Conservation (phyloP, 495 filamentous ascomycete species). For the Daldinia bambusicola region DNA sequence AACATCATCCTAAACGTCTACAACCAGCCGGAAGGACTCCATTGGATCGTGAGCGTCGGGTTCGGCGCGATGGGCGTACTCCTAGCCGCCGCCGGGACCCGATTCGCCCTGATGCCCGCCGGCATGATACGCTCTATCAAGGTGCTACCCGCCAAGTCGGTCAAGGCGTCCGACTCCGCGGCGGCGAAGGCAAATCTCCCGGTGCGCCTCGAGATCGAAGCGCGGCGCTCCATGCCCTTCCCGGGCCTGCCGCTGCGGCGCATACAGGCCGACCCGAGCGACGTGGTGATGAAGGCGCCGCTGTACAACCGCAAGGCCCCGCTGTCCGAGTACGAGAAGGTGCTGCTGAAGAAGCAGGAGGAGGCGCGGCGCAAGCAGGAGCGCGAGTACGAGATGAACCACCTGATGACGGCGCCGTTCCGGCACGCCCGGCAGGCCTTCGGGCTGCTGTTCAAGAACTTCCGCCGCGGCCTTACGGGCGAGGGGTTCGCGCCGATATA, state of each 20-base stretch:
- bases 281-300: constrained; percentile 50
- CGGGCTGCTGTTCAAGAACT: constrained; percentile 44
- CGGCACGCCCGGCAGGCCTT: constrained; percentile 52
- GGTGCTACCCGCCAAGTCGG: constrained; percentile 44
- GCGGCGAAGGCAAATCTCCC: constrained; percentile 6
- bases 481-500: constrained; percentile 59
- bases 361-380: constrained; percentile 47
- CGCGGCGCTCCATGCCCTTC: constrained; percentile 44
- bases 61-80: constrained; percentile 57
- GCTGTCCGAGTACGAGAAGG: constrained; percentile 39
- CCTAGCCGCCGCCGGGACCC: constrained; percentile 59
- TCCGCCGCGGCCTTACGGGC: constrained; percentile 55
- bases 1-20: constrained; percentile 62
- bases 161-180: constrained; percentile 4
- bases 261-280: constrained; percentile 46
- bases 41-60: constrained; percentile 55
- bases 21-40: constrained; percentile 55
- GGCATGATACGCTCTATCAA: constrained; percentile 56
- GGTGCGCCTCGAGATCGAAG: constrained; percentile 53
- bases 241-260: constrained; percentile 52
- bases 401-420: constrained; percentile 63
- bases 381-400: constrained; percentile 56
- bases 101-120: constrained; percentile 56
- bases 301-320: constrained; percentile 49
- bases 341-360: constrained; percentile 41